Evolutionary conservation across 805 yeast species (phyloP).

Genomic region (Monosporozyma unispora): DNA sequence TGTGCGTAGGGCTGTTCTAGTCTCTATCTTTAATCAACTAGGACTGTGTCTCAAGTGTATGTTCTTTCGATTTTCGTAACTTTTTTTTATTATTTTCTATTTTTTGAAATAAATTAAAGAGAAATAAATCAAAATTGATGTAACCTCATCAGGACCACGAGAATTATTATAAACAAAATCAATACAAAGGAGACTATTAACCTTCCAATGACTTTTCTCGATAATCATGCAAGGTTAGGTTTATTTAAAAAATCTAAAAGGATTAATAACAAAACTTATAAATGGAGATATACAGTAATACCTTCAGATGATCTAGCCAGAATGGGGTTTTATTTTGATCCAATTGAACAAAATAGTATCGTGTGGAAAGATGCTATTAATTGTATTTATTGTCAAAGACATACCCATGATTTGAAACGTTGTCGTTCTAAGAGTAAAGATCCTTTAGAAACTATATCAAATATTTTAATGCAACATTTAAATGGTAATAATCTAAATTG

Average conservation of each 20-base stretch:
- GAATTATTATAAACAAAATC: no score
- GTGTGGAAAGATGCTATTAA: constrained; percentile 17
- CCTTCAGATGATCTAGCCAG: constrained; percentile 21
- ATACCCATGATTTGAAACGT: constrained; percentile 14
- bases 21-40: no score
- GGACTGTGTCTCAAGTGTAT: no score
- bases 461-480: constrained; percentile 19
- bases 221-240: neutral
- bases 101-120: neutral
- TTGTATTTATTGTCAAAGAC: constrained; percentile 19
- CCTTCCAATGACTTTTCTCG: neutral
- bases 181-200: neutral
- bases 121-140: neutral
- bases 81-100: neutral
- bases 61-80: no score
- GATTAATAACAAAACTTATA: constrained; percentile 14
- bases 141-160: neutral
- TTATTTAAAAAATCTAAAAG: neutral
- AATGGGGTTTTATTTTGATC: constrained; percentile 24
- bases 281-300: constrained; percentile 28
- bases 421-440: constrained; percentile 22
- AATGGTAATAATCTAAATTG: constrained; percentile 9
- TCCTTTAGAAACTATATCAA: constrained; percentile 17
- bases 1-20: no score
- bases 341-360: constrained; percentile 8